Conservation (phyloP, 305 asterid genomes). For the Fraxinus angustifolia region DNA sequence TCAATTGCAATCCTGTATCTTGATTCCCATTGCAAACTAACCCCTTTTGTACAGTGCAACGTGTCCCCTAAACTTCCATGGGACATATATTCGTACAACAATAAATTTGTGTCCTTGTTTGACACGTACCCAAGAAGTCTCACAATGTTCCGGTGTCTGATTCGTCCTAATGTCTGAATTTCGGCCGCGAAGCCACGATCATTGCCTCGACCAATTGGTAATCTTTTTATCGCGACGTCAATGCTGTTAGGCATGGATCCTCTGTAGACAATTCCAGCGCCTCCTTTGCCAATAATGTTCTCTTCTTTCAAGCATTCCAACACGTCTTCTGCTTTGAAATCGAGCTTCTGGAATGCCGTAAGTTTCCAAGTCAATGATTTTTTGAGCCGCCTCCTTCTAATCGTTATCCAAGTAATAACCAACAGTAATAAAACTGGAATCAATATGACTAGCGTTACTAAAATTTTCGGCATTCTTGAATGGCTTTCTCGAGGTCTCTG, state of each 20-base stretch:
- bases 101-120: conserved; percentile 57
- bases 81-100: conserved; percentile 85
- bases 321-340: conserved; percentile 56
- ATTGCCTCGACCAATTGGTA: conserved; percentile 35
- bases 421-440: conserved; percentile 30
- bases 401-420: conserved; percentile 29
- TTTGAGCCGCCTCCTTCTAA: conserved; percentile 26
- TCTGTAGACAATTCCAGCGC: conserved; percentile 80
- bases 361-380: conserved; percentile 64
- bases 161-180: conserved; percentile 70
- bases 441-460: conserved; percentile 22
- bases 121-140: conserved; percentile 68
- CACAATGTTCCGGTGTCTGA: conserved; percentile 76
- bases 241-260: conserved; percentile 73
- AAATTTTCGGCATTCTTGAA: conserved; percentile 29
- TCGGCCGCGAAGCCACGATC: conserved; percentile 85
- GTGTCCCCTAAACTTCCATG: conserved; percentile 90
- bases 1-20: conserved; percentile 71
- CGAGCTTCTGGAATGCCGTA: conserved; percentile 70
- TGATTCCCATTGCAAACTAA: conserved; percentile 73
- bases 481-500: conserved; percentile 20
- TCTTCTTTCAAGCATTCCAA: conserved; percentile 73
- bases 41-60: conserved; percentile 76
- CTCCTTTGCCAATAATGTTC: conserved; percentile 87
- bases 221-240: conserved; percentile 65